Percentiles rank a stretch among this genome's conserved stretches.
Evolutionary conservation across 2,329 filamentous ascomycete species (phyloP).

Genomic region (Dothideomycetes sp.): DNA sequence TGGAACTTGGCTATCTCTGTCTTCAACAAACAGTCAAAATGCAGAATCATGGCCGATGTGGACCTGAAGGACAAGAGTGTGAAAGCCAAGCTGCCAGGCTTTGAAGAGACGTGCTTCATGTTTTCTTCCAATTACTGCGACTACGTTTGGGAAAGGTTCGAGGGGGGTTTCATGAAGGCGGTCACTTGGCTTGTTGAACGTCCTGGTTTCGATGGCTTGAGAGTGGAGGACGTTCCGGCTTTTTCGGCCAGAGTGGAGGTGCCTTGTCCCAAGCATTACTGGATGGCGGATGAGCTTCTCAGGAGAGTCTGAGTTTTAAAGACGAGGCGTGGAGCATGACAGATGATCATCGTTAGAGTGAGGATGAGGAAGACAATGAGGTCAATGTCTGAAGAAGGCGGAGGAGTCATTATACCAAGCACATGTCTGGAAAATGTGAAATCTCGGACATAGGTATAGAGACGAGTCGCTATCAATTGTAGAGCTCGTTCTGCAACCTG

Average conservation of each 20-base stretch:
- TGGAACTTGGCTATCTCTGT: neutral
- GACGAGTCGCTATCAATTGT: too few species aligned
- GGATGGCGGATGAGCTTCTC: neutral
- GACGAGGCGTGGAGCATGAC: too few species aligned
- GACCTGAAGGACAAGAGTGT: neutral
- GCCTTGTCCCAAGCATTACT: slow-evolving; percentile 2
- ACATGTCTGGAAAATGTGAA: too few species aligned
- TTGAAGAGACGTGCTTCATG: neutral
- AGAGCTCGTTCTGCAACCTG: too few species aligned
- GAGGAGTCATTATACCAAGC: too few species aligned
- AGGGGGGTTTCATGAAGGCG: neutral
- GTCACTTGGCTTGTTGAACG: neutral
- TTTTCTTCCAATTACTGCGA: slow-evolving; percentile 1
- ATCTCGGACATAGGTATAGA: too few species aligned
- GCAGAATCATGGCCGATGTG: neutral
- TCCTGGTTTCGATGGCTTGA: neutral
- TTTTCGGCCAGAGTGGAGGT: neutral
- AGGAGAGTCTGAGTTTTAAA: too few species aligned
- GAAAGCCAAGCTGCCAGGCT: neutral
- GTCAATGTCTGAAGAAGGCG: too few species aligned
- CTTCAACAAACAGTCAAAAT: neutral
- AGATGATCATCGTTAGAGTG: too few species aligned
- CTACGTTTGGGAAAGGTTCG: neutral
- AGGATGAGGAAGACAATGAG: too few species aligned
- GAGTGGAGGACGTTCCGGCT: neutral